Evolutionary conservation across 805 yeast genomes (phyloP), one percentile per base, ranked within the genome.

Genomic region (Tetrapisispora phaffii): DNA sequence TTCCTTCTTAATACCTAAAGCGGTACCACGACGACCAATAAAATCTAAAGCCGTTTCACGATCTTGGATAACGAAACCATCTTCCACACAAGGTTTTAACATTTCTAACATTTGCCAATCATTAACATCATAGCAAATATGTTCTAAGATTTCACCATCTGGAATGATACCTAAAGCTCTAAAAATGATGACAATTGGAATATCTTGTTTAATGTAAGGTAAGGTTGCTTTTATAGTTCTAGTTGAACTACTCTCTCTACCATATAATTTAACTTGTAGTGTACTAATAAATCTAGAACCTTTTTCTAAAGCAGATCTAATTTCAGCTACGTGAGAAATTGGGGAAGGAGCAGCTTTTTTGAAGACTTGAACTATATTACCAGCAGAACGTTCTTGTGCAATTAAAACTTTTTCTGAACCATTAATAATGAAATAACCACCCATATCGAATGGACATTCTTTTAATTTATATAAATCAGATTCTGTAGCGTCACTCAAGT

Each of bases 21-120:
- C 96, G 52, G 93, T 89, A 67, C 94, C 94, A 80, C 99, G 88
- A 72, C 97, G 85, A 55, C 98, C 99, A 60, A 93, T 93, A 67
- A 82, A 93, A 72, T 93, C 98, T 51, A 93, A 77, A 1, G 98
- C 98, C 42, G 94, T 95, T 70, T 93, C 97, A 61, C 96, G 82
- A 62, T 94, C 97, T 71, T 93, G 98, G 53, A 93, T 89, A 44
- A 93, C 93, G 67, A 93, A 94, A 44, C 97, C 98, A 71, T 94
- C 98, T 67, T 93, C 99, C 50, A 93, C 95, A 77, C 97, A 93
- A 7, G 99, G 98, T 66, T 93, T 94, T 60, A 93, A 75, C 93
- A 93, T 87, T 69, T 93, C 99, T 66, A 93, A 76, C 98, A 93
- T 93, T 69, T 93, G 98, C 97, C 97, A 90, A 71, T 93, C 99